A percentile compares a stretch with the other conserved stretches of the same genome.
phyloP scores from a whole-genome alignment of 2,329 filamentous ascomycete genomes.

The Aspergillus versicolor region DNA sequence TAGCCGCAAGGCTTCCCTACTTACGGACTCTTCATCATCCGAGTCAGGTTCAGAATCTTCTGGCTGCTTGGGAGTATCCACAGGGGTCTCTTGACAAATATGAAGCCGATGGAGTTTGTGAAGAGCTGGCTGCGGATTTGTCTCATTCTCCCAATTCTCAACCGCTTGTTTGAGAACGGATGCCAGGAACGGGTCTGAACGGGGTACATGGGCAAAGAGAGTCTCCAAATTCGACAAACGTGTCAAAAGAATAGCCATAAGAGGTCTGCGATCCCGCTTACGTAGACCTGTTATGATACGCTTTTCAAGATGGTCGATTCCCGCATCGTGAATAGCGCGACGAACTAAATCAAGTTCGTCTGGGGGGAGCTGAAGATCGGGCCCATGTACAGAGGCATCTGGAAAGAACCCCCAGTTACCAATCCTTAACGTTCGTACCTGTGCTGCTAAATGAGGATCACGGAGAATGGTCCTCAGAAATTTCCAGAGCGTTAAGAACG shows the following conservation, averaged over 20 bases:
- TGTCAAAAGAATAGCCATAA: conserved; percentile 1
- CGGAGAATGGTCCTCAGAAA: neutral
- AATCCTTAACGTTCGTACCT: conserved; percentile 6
- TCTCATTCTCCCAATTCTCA: neutral
- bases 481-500: neutral
- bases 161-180: neutral
- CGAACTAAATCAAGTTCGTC: conserved; percentile 2
- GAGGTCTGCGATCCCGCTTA: neutral
- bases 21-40: neutral
- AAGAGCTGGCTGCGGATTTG: neutral
- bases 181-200: neutral
- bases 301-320: neutral
- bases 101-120: neutral
- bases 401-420: conserved; percentile 9
- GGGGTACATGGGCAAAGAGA: neutral
- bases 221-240: neutral
- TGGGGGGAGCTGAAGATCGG: neutral
- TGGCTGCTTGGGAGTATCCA: neutral
- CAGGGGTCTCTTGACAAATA: neutral
- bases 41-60: neutral
- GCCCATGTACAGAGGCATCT: neutral
- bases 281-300: neutral
- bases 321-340: neutral
- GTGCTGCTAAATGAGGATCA: conserved; percentile 1
- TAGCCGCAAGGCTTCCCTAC: neutral